Evolutionary conservation across 2,329 filamentous ascomycete genomes (phyloP).

Genomic region (Beauveria pseudobassiana): DNA sequence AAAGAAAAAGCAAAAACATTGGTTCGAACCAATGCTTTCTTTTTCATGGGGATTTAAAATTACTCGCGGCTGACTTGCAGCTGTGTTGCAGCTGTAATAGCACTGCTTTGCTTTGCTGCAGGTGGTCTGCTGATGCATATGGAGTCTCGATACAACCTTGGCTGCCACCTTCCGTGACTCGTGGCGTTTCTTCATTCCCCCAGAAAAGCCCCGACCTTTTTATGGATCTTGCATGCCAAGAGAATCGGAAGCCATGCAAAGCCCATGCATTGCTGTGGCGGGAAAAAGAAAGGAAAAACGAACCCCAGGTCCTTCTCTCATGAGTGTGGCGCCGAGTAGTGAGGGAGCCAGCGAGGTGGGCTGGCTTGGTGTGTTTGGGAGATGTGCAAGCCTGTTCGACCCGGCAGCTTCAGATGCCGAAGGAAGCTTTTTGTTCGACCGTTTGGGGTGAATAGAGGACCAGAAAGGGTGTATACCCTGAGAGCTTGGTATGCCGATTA

Average conservation of each 20-base stretch:
- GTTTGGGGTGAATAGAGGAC: background rate
- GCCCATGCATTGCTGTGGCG: background rate
- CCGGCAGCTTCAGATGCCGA: constrained; percentile 5
- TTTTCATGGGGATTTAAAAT: background rate
- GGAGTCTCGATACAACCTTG: background rate
- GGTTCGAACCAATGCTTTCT: background rate
- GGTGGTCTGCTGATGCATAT: too few species aligned
- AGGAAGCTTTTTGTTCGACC: background rate
- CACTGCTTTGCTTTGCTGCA: too few species aligned
- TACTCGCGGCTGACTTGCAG: background rate
- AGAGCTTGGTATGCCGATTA: constrained; percentile 5
- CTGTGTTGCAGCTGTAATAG: background rate
- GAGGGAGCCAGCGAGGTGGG: background rate
- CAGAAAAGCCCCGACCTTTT: background rate
- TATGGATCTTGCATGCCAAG: background rate
- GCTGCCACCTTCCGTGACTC: constrained; percentile 3
- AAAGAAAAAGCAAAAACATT: background rate
- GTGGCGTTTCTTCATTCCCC: background rate
- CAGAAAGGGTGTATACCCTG: constrained; percentile 1
- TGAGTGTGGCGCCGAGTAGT: background rate
- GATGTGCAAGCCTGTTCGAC: background rate
- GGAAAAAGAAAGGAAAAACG: background rate
- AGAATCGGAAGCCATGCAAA: background rate
- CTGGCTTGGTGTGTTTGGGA: constrained; percentile 6
- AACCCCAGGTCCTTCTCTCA: background rate